A percentile compares a stretch with the other conserved stretches of the same genome.
phyloP scores from a whole-genome alignment of 2,329 filamentous ascomycete species.

The Calonectria pauciramosa region DNA sequence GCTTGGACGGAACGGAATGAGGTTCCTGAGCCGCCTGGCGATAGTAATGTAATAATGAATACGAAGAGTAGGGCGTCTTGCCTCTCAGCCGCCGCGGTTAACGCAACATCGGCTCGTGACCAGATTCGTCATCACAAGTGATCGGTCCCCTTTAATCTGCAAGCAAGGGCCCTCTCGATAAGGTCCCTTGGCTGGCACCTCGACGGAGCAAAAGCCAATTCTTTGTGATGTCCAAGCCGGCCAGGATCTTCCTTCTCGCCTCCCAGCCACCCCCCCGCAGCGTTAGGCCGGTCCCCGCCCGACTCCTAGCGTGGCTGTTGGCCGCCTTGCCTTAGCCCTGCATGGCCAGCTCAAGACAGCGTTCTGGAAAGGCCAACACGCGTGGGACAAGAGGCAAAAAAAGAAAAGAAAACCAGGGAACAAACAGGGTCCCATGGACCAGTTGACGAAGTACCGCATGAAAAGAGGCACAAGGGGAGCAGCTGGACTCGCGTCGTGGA shows the following conservation, averaged over 20 bases:
- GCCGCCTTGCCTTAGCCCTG: slow-evolving; percentile 14
- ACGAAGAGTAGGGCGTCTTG: neutral
- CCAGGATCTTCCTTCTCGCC: neutral
- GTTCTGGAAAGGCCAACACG: slow-evolving; percentile 11
- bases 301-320: neutral
- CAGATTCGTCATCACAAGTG: slow-evolving; percentile 3
- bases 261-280: slow-evolving; percentile 6
- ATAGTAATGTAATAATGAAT: slow-evolving; percentile 19
- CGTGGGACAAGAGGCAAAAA: neutral
- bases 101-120: neutral
- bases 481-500: neutral
- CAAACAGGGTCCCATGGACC: neutral
- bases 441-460: neutral
- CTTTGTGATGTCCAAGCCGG: neutral
- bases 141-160: slow-evolving; percentile 19
- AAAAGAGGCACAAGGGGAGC: neutral
- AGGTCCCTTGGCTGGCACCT: neutral
- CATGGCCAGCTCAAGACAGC: slow-evolving; percentile 19
- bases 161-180: slow-evolving; percentile 5
- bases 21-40: neutral
- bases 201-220: neutral
- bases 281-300: neutral
- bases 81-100: neutral
- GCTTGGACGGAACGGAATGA: neutral
- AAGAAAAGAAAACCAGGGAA: neutral